phyloP scores from a whole-genome alignment of 2,329 filamentous ascomycete species.

The Fusarium xylarioides region DNA sequence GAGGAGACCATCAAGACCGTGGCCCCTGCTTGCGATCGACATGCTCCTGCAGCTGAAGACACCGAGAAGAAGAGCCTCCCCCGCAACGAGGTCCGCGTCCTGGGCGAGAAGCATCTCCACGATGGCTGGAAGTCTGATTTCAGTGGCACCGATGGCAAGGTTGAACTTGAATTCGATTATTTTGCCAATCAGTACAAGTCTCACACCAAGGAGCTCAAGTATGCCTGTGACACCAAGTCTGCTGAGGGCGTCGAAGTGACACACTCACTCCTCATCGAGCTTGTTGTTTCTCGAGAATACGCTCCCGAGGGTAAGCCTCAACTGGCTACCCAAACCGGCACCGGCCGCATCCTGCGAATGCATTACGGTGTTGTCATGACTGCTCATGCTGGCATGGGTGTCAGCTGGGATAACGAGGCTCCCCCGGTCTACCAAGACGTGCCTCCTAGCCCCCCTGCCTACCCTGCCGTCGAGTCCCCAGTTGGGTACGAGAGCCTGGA shows the following conservation, averaged over 20 bases:
- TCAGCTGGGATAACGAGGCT: conserved; percentile 96
- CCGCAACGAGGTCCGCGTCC: conserved; percentile 78
- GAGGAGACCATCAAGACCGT: conserved; percentile 86
- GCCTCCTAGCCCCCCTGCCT: conserved; percentile 82
- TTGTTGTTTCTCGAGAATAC: conserved; percentile 94
- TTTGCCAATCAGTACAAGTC: conserved; percentile 51
- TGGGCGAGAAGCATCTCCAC: conserved; percentile 85
- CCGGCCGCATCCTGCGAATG: conserved; percentile 90
- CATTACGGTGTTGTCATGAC: conserved; percentile 87
- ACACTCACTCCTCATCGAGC: conserved; percentile 88
- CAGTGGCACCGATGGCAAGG: conserved; percentile 62
- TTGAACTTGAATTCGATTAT: conserved; percentile 83
- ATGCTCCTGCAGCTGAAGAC: conserved; percentile 59
- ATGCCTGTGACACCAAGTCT: conserved; percentile 81
- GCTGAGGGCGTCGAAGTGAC: conserved; percentile 79
- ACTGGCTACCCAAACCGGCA: conserved; percentile 84
- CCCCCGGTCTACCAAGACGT: conserved; percentile 95
- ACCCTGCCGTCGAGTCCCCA: conserved; percentile 54
- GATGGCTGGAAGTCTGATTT: conserved; percentile 87
- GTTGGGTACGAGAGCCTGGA: conserved; percentile 53
- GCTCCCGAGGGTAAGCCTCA: conserved; percentile 72
- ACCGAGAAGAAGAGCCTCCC: conserved; percentile 68
- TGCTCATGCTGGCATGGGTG: conserved; percentile 84
- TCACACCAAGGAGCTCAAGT: conserved; percentile 62
- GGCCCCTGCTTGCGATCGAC: conserved; percentile 81